A percentile compares a stretch with the other conserved stretches of the same genome.
Conservation (phyloP, 2,329 filamentous ascomycete genomes). For the Raffaelea arxii region DNA sequence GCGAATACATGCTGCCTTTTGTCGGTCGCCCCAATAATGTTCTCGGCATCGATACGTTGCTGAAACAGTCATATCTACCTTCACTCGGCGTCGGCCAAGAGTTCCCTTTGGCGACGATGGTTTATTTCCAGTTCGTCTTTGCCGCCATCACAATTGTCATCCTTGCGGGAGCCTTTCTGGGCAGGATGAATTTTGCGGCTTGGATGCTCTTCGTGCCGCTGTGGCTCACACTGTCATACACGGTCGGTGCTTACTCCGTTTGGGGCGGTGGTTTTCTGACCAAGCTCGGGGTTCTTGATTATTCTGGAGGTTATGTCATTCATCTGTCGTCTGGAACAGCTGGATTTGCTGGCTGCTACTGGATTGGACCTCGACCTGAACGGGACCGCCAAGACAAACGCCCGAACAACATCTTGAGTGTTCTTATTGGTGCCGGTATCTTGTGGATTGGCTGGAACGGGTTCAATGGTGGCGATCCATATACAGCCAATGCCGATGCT, state of each 20-base stretch:
- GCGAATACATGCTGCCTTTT: constrained; percentile 38
- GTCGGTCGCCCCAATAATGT: constrained; percentile 36
- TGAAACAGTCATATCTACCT: constrained; percentile 31
- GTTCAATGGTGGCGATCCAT: constrained; percentile 44
- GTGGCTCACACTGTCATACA: constrained; percentile 30
- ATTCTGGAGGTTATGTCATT: constrained; percentile 43
- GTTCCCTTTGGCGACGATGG: constrained; percentile 37
- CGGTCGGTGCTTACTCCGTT: constrained; percentile 15
- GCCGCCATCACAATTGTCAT: constrained; percentile 40
- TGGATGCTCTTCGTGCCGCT: constrained; percentile 43
- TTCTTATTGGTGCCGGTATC: constrained; percentile 36
- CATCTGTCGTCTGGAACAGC: constrained; percentile 42
- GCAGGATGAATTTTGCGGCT: constrained; percentile 39
- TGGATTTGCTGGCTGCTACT: constrained; percentile 35
- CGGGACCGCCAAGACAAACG: constrained; percentile 32
- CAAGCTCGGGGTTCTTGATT: constrained; percentile 37
- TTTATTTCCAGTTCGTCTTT: constrained; percentile 45
- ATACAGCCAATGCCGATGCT: constrained; percentile 36
- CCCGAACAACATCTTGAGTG: constrained; percentile 36
- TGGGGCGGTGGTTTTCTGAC: constrained; percentile 20
- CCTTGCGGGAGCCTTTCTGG: constrained; percentile 33
- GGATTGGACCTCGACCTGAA: constrained; percentile 35
- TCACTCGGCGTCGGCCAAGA: constrained; percentile 27
- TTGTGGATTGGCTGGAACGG: constrained; percentile 45
- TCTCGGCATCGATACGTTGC: constrained; percentile 31